Evolutionary conservation across 2,329 filamentous ascomycete species (phyloP), one percentile per base, ranked within the genome.

Genomic region (Trichoderma sp.): DNA sequence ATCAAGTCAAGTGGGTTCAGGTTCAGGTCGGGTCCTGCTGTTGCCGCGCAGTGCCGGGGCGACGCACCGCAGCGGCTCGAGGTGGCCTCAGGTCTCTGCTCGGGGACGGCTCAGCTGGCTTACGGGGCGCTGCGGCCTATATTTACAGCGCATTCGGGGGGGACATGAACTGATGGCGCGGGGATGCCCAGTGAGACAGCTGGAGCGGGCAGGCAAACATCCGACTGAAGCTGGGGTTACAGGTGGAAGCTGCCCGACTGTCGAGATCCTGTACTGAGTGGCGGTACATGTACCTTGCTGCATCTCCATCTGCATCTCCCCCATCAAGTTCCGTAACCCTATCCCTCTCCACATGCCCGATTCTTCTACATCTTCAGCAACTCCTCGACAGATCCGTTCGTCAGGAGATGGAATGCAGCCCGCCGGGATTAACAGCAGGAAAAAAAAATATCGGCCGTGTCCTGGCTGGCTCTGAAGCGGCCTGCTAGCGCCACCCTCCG

Each of bases 1-100:
- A 52, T n/a, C 64, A 39, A 64, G 51, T 62, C 58, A 28, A 34
- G 30, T 34, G 30, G 30, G 30, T 34, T 34, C 30, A 34, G 51
- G 67, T 63, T 68, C 34, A 39, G 34, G 34, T 39, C 34, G 3
- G 10, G 34, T 14, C 34, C 34, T 39, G 34, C 34, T 14, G 34
- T 39, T 39, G 34, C 34, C 34, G 34, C 34, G 34, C 57, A 54
- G 65, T 62, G 65, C 48, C 57, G 59, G 62, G 56, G 63, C 58
- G 48, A 60, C 64, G 56, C 55, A 39, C 12, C 30, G 30, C 55
- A 39, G 34, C 30, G 30, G 2, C 30, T 39, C 3, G 34, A 39
- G 34, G 34, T 39, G 34, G 5, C 56, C 21, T 24, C 30, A 30
- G 6, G 30, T 9, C 30, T 30, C 30, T 30, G 30, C 9, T 34